Conservation (phyloP, 148 eudicot genomes). For the Heliamphora exappendiculata region DNA sequence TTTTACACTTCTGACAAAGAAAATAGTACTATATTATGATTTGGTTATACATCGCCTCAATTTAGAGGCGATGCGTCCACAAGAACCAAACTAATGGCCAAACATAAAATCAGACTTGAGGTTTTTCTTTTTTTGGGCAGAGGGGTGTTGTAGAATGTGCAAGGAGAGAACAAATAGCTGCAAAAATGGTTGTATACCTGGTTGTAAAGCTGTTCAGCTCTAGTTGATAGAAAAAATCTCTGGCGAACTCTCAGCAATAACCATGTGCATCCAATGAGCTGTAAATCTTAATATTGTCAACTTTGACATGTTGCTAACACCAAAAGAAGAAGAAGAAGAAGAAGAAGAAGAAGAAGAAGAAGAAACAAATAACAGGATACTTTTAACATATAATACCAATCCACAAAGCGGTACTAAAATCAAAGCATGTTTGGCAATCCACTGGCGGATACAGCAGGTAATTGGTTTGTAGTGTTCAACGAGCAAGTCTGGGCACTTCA, state of each 20-base stretch:
- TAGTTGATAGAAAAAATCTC: slow-evolving; percentile 49
- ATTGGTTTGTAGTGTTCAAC: slow-evolving; percentile 54
- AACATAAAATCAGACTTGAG: not conserved
- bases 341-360: no score
- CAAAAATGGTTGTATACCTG: slow-evolving; percentile 65
- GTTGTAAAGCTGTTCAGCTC: slow-evolving; percentile 78
- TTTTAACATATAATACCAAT: slow-evolving; percentile 52
- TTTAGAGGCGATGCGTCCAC: not conserved
- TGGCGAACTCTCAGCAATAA: slow-evolving; percentile 41
- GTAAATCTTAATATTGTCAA: slow-evolving; percentile 45
- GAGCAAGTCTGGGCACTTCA: slow-evolving; percentile 68
- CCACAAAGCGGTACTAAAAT: slow-evolving; percentile 46
- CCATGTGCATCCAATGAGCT: slow-evolving; percentile 52
- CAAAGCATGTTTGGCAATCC: slow-evolving; percentile 55
- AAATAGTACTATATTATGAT: not conserved
- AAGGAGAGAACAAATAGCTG: not conserved
- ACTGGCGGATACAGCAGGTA: slow-evolving; percentile 44
- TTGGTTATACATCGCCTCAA: no score
- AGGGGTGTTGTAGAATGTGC: not conserved
- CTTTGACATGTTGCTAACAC: slow-evolving; percentile 20
- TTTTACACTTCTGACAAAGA: not conserved
- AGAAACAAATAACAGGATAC: no score
- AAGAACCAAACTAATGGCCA: not conserved
- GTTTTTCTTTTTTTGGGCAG: not conserved
- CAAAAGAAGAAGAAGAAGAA: no score